Evolutionary conservation across 306 rosid genomes (phyloP), one percentile per base, ranked within the genome.

Genomic region (peach (Prunus persica)): DNA sequence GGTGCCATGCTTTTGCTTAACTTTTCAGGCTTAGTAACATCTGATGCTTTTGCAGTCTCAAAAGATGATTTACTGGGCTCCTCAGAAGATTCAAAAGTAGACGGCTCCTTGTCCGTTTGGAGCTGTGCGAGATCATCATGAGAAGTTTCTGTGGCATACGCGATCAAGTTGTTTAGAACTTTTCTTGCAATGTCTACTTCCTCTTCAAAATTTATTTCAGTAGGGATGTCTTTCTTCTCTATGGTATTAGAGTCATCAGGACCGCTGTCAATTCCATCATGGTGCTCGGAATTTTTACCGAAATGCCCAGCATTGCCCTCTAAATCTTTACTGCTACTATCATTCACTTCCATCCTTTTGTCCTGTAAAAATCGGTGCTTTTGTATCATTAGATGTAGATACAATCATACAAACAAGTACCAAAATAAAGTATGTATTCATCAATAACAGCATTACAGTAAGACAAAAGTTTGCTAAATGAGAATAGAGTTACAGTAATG

Each of bases 121-220:
- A 24, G 79, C 79, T 69, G 38, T 55, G 43, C 27, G 25, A 79
- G 75, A 74, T 77, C 83, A 16, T 83, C 90, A 84, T 71, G 80
- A 43, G 22, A 50, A 58, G 79, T 67, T 75, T 66, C 96, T 76
- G 81, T 86, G 52, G 74, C 51, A 66, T 91, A 89, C 73, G 84
- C n/a, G 54, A 93, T 86, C 80, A 95, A 81, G 78, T 81, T 90
- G 45, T 84, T 79, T 3, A 95, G 84, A 84, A 95, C 90, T 89
- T 87, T 95, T 77, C 89, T 90, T 38, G 97, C 88, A 54, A 90
- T 85, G 85, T 89, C 93, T 63, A 88, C 92, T 89, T 95, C 99
- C 87, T 82, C 77, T 16, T 89, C 93, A 86, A 92, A 92, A 87
- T 95, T 80, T 79, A 82, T 83, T 73, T 83, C 96, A 56, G 81